phyloP scores from a whole-genome alignment of 2,329 filamentous ascomycete genomes.

The Cercospora sp. region DNA sequence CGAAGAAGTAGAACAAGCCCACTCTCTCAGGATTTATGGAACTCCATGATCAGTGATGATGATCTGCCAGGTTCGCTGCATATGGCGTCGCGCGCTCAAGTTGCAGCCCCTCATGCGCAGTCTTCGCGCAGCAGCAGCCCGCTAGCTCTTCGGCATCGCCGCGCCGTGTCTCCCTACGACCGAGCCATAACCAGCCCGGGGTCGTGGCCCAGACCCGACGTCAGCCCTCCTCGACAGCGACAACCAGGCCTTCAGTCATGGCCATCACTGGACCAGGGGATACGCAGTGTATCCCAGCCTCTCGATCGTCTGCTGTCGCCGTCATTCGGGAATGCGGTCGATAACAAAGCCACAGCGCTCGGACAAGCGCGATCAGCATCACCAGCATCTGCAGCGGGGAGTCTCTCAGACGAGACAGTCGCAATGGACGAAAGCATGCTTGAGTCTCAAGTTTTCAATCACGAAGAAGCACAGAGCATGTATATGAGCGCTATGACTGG shows the following conservation, averaged over 20 bases:
- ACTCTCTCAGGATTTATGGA: constrained; percentile 36
- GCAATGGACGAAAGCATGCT: constrained; percentile 34
- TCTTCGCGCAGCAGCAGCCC: constrained; percentile 28
- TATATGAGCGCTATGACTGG: constrained; percentile 70
- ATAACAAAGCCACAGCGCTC: constrained; percentile 31
- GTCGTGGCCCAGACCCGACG: constrained; percentile 35
- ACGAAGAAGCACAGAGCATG: constrained; percentile 82
- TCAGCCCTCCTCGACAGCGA: constrained; percentile 24
- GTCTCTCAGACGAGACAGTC: constrained; percentile 8
- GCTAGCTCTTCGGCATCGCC: constrained; percentile 20
- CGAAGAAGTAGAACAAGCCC: constrained; percentile 33
- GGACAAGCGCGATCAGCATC: constrained; percentile 12
- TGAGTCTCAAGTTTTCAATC: constrained; percentile 69
- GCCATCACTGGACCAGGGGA: constrained; percentile 30
- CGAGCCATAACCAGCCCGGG: constrained; percentile 28
- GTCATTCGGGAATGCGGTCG: constrained; percentile 12
- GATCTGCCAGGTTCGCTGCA: constrained; percentile 35
- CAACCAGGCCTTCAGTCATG: constrained; percentile 31
- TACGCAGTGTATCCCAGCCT: constrained; percentile 26
- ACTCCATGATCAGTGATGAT: constrained; percentile 36
- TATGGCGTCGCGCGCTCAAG: constrained; percentile 24
- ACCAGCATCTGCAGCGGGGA: constrained; percentile 4
- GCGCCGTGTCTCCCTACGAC: constrained; percentile 31
- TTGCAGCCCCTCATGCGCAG: constrained; percentile 14
- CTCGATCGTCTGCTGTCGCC: constrained; percentile 24